Evolutionary conservation across 495 filamentous ascomycete species (phyloP).

Genomic region (Corynascus novoguineensis): DNA sequence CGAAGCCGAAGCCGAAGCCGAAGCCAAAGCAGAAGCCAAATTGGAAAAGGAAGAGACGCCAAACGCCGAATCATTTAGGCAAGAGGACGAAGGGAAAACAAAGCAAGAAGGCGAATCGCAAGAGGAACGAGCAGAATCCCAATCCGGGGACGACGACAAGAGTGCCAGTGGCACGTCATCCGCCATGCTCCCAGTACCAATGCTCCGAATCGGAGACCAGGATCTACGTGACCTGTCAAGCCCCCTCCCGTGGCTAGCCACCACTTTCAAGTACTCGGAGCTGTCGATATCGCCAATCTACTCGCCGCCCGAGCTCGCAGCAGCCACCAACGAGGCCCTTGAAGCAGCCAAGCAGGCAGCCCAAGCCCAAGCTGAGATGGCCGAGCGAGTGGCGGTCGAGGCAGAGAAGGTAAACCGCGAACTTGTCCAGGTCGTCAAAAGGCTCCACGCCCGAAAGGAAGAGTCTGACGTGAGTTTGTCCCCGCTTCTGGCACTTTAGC

Average conservation of each 20-base stretch:
- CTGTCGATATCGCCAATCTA: conserved; percentile 6
- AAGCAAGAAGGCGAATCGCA: background rate
- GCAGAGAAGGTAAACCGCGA: conserved; percentile 38
- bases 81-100: background rate
- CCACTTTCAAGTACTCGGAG: conserved; percentile 6
- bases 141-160: background rate
- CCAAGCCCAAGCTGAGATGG: conserved; percentile 19
- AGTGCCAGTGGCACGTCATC: background rate
- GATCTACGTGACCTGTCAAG: conserved; percentile 4
- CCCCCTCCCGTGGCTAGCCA: conserved; percentile 6
- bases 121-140: background rate
- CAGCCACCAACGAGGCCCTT: conserved; percentile 28
- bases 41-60: background rate
- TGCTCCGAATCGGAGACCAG: background rate
- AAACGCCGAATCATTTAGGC: background rate
- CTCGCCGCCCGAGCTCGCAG: conserved; percentile 13
- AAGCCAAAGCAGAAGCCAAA: background rate
- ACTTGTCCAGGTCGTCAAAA: conserved; percentile 33
- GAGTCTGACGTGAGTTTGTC: conserved; percentile 43
- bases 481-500: too few relatives aligned
- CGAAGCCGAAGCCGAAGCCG: background rate
- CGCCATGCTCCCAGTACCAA: background rate
- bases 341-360: conserved; percentile 17
- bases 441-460: conserved; percentile 41
- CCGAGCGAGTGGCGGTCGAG: conserved; percentile 33